phyloP scores from a whole-genome alignment of 306 rosid genomes.

The Gynostemma pentaphyllum region DNA sequence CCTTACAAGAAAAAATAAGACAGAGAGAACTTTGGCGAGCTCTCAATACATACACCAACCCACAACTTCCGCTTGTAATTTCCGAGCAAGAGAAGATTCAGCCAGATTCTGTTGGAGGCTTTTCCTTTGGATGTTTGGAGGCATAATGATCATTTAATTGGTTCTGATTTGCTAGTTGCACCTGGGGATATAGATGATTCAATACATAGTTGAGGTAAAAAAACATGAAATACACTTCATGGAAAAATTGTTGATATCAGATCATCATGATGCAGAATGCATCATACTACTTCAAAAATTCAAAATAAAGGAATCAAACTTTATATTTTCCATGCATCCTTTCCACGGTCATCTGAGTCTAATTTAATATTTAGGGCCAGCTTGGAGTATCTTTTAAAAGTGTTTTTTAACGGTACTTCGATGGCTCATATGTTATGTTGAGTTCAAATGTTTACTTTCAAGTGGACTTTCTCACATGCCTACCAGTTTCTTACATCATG shows the following conservation, averaged over 20 bases:
- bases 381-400: too few species aligned
- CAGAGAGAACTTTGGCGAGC: background rate
- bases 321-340: background rate
- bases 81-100: slow-evolving; percentile 20
- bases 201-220: background rate
- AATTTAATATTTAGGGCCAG: background rate
- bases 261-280: background rate
- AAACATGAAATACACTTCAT: background rate
- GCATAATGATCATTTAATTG: slow-evolving; percentile 73
- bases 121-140: slow-evolving; percentile 96
- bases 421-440: background rate
- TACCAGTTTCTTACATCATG: background rate
- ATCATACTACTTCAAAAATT: background rate
- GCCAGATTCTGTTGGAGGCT: slow-evolving; percentile 59
- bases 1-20: slow-evolving; percentile 1
- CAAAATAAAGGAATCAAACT: background rate
- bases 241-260: background rate
- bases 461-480: background rate
- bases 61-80: slow-evolving; percentile 1
- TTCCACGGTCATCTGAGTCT: background rate
- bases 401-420: too few species aligned
- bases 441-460: background rate
- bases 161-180: slow-evolving; percentile 72
- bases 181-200: slow-evolving; percentile 30
- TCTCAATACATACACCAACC: background rate